These are phyloP conservation scores for Cryptosporidium andersoni DNA, from an alignment of 169 alveolate genomes.

Conservation along the genomic window DNA sequence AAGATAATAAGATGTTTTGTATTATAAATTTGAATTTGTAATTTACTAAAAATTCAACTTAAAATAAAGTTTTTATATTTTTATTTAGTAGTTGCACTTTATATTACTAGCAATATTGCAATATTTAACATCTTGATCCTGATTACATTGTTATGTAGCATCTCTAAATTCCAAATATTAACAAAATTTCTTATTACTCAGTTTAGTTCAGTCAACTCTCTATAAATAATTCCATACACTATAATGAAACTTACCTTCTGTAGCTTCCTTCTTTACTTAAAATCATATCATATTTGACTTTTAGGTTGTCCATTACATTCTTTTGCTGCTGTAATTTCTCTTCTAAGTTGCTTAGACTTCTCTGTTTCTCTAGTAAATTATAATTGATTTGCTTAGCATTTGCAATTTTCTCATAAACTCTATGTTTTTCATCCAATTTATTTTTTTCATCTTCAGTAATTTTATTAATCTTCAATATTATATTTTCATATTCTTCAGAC, in stretches of 20 bases:
- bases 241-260: background rate
- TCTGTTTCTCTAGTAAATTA: constrained; percentile 29
- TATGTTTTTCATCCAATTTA: constrained; percentile 28
- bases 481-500: background rate
- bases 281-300: background rate
- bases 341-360: constrained; percentile 34
- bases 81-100: too few relatives aligned
- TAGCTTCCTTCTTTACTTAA: background rate
- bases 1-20: too few relatives aligned
- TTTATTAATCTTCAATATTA: constrained; percentile 4
- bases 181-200: too few relatives aligned
- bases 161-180: too few relatives aligned
- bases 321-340: constrained; percentile 5
- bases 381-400: constrained; percentile 16
- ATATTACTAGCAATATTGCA: too few relatives aligned
- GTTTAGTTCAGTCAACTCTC: too few relatives aligned
- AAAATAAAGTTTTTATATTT: too few relatives aligned
- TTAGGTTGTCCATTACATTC: constrained; percentile 1
- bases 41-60: too few relatives aligned
- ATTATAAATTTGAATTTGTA: too few relatives aligned
- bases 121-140: too few relatives aligned
- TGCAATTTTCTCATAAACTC: background rate
- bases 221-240: too few relatives aligned
- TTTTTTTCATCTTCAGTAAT: constrained; percentile 7
- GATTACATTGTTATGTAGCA: too few relatives aligned